Evolutionary conservation across 257 asterid genomes (phyloP).

Genomic region (Plectranthus barbatus): DNA sequence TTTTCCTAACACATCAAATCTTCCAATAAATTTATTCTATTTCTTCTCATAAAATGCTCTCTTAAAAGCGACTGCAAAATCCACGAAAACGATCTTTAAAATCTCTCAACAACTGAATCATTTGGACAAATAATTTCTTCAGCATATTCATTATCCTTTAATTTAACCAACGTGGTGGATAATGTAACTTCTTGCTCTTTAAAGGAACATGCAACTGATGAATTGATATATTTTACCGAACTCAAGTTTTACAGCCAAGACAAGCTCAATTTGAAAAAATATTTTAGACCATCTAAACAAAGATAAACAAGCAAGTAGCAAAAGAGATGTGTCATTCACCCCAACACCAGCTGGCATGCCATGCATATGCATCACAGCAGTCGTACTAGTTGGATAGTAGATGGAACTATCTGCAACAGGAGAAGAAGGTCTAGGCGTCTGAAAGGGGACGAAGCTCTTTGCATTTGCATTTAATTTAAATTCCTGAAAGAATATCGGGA

Average conservation of each 20-base stretch:
- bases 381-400: slow-evolving; percentile 67
- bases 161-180: neutral
- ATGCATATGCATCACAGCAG: slow-evolving; percentile 57
- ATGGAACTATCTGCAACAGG: slow-evolving; percentile 76
- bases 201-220: neutral
- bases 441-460: slow-evolving; percentile 74
- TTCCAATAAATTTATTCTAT: neutral
- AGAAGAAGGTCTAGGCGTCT: slow-evolving; percentile 72
- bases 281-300: neutral
- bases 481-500: slow-evolving; percentile 48
- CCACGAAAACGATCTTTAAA: neutral
- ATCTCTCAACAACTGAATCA: neutral
- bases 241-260: neutral
- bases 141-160: slow-evolving; percentile 2
- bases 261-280: neutral
- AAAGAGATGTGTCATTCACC: slow-evolving; percentile 35
- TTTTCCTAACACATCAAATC: neutral
- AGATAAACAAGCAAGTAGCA: neutral
- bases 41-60: neutral
- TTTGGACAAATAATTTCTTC: neutral
- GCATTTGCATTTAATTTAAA: slow-evolving; percentile 82
- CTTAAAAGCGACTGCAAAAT: neutral
- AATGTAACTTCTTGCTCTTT: neutral
- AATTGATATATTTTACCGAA: neutral
- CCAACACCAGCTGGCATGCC: slow-evolving; percentile 83